Percentiles rank a stretch among this genome's conserved stretches.
Evolutionary conservation across 2,329 filamentous ascomycete genomes (phyloP).

Genomic region (Colletotrichum nymphaeae): DNA sequence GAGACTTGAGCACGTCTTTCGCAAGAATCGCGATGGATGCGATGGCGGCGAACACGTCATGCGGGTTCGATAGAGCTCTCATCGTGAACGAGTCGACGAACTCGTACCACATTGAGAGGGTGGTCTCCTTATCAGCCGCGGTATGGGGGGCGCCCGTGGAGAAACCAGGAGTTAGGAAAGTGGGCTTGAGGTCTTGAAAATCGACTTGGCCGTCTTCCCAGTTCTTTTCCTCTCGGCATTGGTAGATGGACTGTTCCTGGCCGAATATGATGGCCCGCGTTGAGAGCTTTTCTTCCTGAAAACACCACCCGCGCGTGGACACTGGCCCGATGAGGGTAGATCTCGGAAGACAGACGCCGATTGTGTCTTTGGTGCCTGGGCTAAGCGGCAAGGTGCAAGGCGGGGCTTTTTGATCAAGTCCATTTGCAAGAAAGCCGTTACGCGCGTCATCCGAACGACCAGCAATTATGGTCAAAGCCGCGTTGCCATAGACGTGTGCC

Average conservation of each 20-base stretch:
- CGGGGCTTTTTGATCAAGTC: neutral
- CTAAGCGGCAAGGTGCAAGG: neutral
- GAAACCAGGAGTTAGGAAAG: neutral
- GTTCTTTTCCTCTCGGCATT: neutral
- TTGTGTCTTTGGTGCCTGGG: neutral
- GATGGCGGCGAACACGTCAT: slow-evolving; percentile 24
- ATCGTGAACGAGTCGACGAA: neutral
- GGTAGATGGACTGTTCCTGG: slow-evolving; percentile 2
- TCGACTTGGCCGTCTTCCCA: slow-evolving; percentile 2
- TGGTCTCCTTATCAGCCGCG: neutral
- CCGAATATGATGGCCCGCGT: slow-evolving; percentile 1
- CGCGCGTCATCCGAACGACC: slow-evolving; percentile 10
- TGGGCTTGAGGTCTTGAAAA: neutral
- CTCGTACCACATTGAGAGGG: slow-evolving; percentile 10
- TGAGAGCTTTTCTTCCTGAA: slow-evolving; percentile 16
- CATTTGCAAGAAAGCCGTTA: slow-evolving; percentile 5
- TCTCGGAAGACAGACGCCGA: neutral
- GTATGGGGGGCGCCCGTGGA: neutral
- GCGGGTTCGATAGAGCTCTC: slow-evolving; percentile 15
- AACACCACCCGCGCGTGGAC: slow-evolving; percentile 24
- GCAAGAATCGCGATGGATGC: slow-evolving; percentile 24
- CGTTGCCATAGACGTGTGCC: slow-evolving; percentile 34
- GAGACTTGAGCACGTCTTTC: neutral
- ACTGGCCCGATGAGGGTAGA: neutral
- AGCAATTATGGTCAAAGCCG: slow-evolving; percentile 25